Base-by-base conservation (phyloP, 805 yeast species). In the Cyberlindnera saturnus region DNA sequence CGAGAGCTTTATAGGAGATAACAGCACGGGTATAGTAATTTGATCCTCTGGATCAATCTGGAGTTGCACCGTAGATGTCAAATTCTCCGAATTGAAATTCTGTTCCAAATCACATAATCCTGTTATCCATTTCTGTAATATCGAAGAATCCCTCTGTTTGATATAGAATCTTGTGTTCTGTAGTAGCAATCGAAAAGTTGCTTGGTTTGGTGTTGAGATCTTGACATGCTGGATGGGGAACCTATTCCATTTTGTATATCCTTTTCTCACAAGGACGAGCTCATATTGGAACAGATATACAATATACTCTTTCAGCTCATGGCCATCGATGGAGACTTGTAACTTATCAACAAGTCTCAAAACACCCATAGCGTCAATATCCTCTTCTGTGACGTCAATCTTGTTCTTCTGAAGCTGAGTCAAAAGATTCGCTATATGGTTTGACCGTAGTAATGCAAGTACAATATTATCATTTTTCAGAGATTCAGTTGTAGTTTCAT, bases 41-140 rank as follows among this genome's bases (percentile, higher is more conserved):
- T 55, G 50, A 32, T 48, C 52, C 9, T 32, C 11, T 3, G 20
- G 35, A 9, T 35, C 6, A 3, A 10, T 13, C 26, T 34, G 42
- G 6, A 39, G 41, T n/a, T 56, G 53, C 28, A 66, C 40, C 5
- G 66, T 61, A 2, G 66, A 62, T 3, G 68, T 61, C 20, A 67
- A 46, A 37, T 52, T 56, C 7, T 40, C 32, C 4, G 60, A 56
- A 41, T 59, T 49, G 41, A 67, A 65, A 7, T 46, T 43, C 14
- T 65, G 48, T 5, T 61, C 64, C 37, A 47, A 45, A 42, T 67
- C 64, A 34, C 69, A 57, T 9, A 69, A 40, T 0, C 63, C 72
- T 2, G 71, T 59, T 13, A 66, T 62, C 74, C 74, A 69, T 51
- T 68, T 68, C 49, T 67, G 65, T 31, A 67, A 49, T 6, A 63